Conservation (phyloP, 805 yeast species). For the Candida mattraensis region DNA sequence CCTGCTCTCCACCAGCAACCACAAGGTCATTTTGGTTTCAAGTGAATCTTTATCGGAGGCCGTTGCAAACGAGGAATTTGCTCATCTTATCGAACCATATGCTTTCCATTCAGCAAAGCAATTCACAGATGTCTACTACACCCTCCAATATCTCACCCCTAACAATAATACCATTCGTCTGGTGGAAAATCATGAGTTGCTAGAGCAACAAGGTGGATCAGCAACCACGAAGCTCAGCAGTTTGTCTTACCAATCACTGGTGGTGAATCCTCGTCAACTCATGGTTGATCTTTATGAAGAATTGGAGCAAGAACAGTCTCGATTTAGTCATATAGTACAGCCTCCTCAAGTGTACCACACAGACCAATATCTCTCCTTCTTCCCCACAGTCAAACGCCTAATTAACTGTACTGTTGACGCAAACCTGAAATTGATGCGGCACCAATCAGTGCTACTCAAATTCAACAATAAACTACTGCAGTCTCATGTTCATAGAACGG, state of each 20-base stretch:
- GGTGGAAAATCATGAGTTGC: conserved; percentile 12
- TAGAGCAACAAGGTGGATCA: conserved; percentile 2
- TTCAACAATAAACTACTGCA: conserved; percentile 6
- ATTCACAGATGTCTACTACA: conserved; percentile 11
- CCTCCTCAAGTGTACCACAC: conserved; percentile 12
- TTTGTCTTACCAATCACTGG: conserved; percentile 9
- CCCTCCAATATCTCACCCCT: conserved; percentile 12
- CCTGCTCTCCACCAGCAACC: conserved; percentile 5
- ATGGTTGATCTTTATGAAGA: conserved; percentile 11
- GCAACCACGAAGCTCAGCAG: no score
- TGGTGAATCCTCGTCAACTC: conserved; percentile 9
- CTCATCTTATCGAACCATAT: conserved; percentile 16
- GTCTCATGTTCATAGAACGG: conserved; percentile 17
- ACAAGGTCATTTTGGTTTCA: conserved; percentile 17
- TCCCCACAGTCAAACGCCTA: conserved; percentile 13
- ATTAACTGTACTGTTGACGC: conserved; percentile 15
- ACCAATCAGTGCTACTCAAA: conserved; percentile 15
- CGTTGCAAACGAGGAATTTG: conserved; percentile 12
- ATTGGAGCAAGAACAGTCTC: conserved; percentile 1
- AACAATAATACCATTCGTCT: conserved; percentile 7
- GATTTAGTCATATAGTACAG: conserved; percentile 13
- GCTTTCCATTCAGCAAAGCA: conserved; percentile 5
- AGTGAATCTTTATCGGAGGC: conserved; percentile 10
- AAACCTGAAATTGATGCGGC: conserved; percentile 9
- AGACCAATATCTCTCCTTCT: conserved; percentile 6